phyloP scores from a whole-genome alignment of 257 asterid genomes.

The Nicotiana noctiflora region DNA sequence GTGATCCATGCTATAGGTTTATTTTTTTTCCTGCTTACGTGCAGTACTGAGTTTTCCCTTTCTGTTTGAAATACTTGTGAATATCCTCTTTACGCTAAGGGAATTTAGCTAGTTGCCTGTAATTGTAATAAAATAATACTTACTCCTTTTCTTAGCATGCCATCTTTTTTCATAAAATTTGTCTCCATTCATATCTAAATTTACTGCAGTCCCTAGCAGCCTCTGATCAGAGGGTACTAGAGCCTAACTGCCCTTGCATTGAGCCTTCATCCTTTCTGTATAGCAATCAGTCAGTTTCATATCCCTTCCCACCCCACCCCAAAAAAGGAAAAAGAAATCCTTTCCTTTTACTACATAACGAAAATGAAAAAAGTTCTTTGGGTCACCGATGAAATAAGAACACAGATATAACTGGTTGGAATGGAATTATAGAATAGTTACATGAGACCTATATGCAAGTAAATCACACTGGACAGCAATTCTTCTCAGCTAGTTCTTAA shows the following conservation, averaged over 20 bases:
- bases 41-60: not conserved
- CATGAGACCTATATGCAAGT: not conserved
- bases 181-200: not conserved
- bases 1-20: not conserved
- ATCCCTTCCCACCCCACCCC: too few relatives aligned
- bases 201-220: not conserved
- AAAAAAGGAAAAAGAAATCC: too few relatives aligned
- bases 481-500: not conserved
- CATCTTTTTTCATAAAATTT: not conserved
- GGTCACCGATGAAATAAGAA: not conserved
- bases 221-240: slow-evolving; percentile 1
- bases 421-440: not conserved
- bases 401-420: not conserved
- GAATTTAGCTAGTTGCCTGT: not conserved
- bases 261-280: not conserved
- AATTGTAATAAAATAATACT: not conserved
- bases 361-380: not conserved
- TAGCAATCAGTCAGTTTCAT: not conserved
- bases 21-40: not conserved
- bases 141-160: not conserved
- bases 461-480: not conserved
- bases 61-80: not conserved
- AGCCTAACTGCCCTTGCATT: not conserved
- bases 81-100: not conserved
- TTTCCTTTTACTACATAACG: not conserved